Percentiles rank a stretch among this genome's conserved stretches.
These are phyloP conservation scores for Epichloe brachyelytri DNA, from an alignment of 2,329 filamentous ascomycete species.

Conservation along the genomic window DNA sequence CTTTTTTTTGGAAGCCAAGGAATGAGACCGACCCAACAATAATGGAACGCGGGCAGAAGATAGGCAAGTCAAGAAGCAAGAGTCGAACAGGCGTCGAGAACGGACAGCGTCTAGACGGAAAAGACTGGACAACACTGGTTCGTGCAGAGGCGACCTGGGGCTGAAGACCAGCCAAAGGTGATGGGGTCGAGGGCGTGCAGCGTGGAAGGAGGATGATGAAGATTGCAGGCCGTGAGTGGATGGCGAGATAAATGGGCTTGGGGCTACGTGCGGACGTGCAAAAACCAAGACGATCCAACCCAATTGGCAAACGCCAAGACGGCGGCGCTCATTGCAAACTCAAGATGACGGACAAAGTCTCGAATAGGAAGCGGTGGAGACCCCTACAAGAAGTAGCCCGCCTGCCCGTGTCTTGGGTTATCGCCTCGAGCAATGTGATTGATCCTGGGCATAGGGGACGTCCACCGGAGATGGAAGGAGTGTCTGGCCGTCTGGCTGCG, in stretches of 20 bases:
- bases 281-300: background rate
- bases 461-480: background rate
- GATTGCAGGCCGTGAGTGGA: background rate
- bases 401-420: no score
- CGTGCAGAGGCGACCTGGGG: constrained; percentile 2
- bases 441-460: background rate
- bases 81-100: background rate
- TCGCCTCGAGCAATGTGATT: background rate
- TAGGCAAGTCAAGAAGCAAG: background rate
- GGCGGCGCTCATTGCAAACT: background rate
- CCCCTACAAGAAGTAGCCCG: background rate
- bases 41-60: background rate
- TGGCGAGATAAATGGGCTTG: background rate
- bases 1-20: background rate
- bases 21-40: background rate
- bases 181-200: constrained; percentile 1
- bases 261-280: background rate
- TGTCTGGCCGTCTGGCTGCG: background rate
- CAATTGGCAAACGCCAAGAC: background rate
- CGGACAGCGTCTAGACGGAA: constrained; percentile 1
- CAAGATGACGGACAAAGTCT: background rate
- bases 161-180: constrained; percentile 1
- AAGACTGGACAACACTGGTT: constrained; percentile 5
- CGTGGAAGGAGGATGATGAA: constrained; percentile 1
- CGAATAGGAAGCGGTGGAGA: constrained; percentile 2